Percentiles rank a stretch among this genome's conserved stretches.
Conservation (phyloP, 1,139 yeast genomes). For the Groenewaldozyma auringiensis region DNA sequence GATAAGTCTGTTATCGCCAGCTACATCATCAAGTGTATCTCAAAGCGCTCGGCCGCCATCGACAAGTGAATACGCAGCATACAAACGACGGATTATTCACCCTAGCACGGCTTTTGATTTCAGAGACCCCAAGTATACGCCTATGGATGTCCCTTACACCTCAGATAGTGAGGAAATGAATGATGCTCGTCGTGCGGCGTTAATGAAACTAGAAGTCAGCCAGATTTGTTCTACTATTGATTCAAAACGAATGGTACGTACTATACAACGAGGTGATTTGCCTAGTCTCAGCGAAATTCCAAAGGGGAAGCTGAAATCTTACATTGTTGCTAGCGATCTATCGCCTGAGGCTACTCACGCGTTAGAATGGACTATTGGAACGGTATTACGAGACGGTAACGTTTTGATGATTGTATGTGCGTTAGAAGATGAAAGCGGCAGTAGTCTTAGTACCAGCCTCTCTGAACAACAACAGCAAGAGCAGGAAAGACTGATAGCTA, state of each 20-base stretch:
- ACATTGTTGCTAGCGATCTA: constrained; percentile 70
- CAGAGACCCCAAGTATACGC: constrained; percentile 13
- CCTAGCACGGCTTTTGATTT: constrained; percentile 33
- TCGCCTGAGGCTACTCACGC: constrained; percentile 84
- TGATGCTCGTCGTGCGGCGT: constrained; percentile 57
- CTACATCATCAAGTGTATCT: neutral
- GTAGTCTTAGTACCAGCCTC: constrained; percentile 15
- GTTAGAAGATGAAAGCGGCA: constrained; percentile 53
- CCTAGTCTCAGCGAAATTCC: constrained; percentile 41
- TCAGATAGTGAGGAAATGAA: constrained; percentile 62
- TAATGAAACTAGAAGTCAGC: constrained; percentile 53
- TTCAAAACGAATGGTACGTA: constrained; percentile 50
- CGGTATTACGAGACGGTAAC: constrained; percentile 77
- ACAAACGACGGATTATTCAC: constrained; percentile 38
- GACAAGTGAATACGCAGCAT: constrained; percentile 42
- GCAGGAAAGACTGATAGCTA: constrained; percentile 45
- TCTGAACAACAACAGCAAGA: constrained; percentile 30
- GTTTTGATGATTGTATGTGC: constrained; percentile 75
- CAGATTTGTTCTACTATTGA: constrained; percentile 51
- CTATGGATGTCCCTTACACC: constrained; percentile 49
- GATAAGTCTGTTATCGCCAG: neutral
- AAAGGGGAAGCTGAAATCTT: constrained; percentile 39
- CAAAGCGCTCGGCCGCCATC: constrained; percentile 42
- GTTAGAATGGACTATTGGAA: constrained; percentile 83
- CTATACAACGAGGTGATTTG: constrained; percentile 64